phyloP scores from a whole-genome alignment of 306 rosid species.

The Rubus idaeus region DNA sequence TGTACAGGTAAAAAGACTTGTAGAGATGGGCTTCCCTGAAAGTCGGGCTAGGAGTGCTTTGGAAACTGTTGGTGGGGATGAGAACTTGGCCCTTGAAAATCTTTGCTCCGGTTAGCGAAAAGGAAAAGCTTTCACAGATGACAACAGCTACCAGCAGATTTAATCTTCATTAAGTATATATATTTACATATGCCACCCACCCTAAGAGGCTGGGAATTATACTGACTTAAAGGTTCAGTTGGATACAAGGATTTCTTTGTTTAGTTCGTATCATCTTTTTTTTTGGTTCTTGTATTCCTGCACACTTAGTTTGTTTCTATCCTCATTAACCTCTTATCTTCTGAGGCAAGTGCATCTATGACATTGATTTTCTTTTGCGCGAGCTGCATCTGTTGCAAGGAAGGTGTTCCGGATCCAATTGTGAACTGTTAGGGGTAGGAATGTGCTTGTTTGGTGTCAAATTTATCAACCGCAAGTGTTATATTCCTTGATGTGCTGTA shows the following conservation, averaged over 20 bases:
- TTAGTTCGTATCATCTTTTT: neutral
- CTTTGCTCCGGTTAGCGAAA: constrained; percentile 52
- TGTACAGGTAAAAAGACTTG: constrained; percentile 77
- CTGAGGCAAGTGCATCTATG: neutral
- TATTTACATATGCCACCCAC: constrained; percentile 8
- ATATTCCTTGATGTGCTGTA: neutral
- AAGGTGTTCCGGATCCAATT: neutral
- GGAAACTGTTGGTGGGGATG: constrained; percentile 95
- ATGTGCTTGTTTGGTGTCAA: neutral
- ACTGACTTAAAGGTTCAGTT: constrained; percentile 19
- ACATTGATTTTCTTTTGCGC: neutral
- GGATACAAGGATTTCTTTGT: constrained; percentile 12
- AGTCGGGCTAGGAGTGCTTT: constrained; percentile 70
- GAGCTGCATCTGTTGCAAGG: neutral
- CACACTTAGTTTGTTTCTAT: neutral
- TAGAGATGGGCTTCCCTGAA: constrained; percentile 96
- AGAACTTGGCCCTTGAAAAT: constrained; percentile 92
- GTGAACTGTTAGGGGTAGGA: neutral
- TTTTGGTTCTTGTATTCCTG: neutral
- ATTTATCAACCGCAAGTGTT: neutral
- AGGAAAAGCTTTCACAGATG: constrained; percentile 51
- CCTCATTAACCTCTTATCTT: constrained; percentile 1
- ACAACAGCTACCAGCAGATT: constrained; percentile 17
- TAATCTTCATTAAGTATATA: constrained; percentile 16
- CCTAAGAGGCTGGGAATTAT: constrained; percentile 17